Evolutionary conservation across 257 asterid genomes (phyloP).

Genomic region (Solanum stenotomum): DNA sequence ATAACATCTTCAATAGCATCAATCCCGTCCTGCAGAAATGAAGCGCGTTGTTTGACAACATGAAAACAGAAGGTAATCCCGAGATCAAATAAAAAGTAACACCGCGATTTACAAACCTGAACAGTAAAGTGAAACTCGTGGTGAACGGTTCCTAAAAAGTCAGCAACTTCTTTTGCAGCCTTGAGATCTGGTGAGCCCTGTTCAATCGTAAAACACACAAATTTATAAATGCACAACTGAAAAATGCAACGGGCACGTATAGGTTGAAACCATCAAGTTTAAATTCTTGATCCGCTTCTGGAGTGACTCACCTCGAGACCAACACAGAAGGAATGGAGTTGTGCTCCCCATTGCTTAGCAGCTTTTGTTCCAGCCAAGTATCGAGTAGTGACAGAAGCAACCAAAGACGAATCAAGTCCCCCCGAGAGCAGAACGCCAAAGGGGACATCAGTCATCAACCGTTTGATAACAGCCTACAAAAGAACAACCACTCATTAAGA

Average conservation of each 20-base stretch:
- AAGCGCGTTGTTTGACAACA: neutral
- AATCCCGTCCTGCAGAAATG: slow-evolving; percentile 62
- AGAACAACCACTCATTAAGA: neutral
- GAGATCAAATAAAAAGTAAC: neutral
- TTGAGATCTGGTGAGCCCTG: slow-evolving; percentile 94
- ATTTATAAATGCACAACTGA: neutral
- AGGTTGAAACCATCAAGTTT: neutral
- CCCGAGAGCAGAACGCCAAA: slow-evolving; percentile 94
- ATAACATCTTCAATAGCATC: slow-evolving; percentile 99
- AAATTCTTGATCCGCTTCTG: neutral
- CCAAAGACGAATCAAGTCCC: slow-evolving; percentile 94
- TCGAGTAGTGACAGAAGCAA: slow-evolving; percentile 91
- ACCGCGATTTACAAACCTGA: slow-evolving; percentile 35
- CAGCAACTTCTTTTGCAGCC: slow-evolving; percentile 97
- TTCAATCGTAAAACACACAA: neutral
- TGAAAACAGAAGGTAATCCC: neutral
- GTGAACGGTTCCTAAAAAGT: slow-evolving; percentile 90
- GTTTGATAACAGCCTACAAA: slow-evolving; percentile 76
- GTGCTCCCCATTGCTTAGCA: slow-evolving; percentile 88
- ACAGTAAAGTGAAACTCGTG: slow-evolving; percentile 90
- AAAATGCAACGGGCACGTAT: neutral
- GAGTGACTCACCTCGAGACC: slow-evolving; percentile 76
- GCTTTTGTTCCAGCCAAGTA: slow-evolving; percentile 75
- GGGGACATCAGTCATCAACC: slow-evolving; percentile 98
- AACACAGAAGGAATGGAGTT: slow-evolving; percentile 95